Conservation (phyloP, 306 rosid species). For the Glycine soja region DNA sequence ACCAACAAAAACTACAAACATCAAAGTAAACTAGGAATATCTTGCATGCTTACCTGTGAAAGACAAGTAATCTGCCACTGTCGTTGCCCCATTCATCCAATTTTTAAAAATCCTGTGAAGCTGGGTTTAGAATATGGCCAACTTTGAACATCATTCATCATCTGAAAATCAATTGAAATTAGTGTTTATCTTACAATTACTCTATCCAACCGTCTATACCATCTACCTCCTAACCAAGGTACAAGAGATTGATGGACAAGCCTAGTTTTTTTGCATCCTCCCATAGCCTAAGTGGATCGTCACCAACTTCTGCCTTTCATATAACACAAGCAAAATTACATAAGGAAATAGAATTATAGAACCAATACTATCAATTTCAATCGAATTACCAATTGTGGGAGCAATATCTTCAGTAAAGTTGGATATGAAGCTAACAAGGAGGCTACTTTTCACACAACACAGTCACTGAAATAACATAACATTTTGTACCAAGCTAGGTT, state of each 20-base stretch:
- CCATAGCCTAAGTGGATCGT: constrained; percentile 69
- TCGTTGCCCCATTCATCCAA: constrained; percentile 71
- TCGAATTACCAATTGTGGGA: no score
- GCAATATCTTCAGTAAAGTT: no score
- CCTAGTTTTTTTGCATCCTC: constrained; percentile 89
- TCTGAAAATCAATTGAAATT: constrained; percentile 59
- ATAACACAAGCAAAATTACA: no score
- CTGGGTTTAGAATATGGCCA: constrained; percentile 91
- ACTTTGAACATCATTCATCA: constrained; percentile 70
- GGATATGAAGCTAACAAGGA: no score
- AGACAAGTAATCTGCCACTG: constrained; percentile 68
- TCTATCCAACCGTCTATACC: constrained; percentile 34
- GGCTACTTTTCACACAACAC: no score
- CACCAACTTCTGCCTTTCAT: no score
- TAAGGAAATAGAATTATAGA: no score
- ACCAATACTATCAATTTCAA: no score
- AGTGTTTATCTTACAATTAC: constrained; percentile 44
- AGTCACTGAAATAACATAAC: no score
- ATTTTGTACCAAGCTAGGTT: no score
- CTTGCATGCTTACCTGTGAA: constrained; percentile 65
- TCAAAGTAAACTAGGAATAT: constrained; percentile 33
- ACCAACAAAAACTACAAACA: constrained; percentile 3
- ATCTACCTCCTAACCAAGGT: constrained; percentile 47
- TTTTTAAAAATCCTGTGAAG: constrained; percentile 69
- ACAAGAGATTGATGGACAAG: constrained; percentile 36